These are phyloP conservation scores for Pelomyxa schiedti DNA, from an alignment of 78 protist genomes.

Conservation along the genomic window DNA sequence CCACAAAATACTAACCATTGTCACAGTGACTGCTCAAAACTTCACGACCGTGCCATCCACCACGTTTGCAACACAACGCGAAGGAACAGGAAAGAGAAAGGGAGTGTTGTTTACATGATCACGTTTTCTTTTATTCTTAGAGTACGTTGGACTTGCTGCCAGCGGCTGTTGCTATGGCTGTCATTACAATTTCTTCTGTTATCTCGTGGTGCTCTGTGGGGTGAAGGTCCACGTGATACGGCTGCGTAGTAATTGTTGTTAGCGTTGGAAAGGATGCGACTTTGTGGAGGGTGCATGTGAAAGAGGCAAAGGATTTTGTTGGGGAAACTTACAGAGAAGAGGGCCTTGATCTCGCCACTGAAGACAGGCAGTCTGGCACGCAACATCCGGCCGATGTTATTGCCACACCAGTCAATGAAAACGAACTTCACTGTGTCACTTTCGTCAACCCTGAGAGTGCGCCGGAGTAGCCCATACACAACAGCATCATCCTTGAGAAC, in stretches of 20 bases:
- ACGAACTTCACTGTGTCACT: not conserved
- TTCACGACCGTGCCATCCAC: too few relatives aligned
- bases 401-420: not conserved
- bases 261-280: too few relatives aligned
- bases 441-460: not conserved
- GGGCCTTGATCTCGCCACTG: conserved; percentile 30
- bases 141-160: not conserved
- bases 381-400: conserved; percentile 41
- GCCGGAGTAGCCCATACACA: not conserved
- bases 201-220: not conserved
- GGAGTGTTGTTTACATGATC: too few relatives aligned
- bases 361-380: conserved; percentile 47
- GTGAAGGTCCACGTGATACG: not conserved
- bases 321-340: conserved; percentile 10
- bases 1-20: too few relatives aligned
- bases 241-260: too few relatives aligned
- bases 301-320: too few relatives aligned
- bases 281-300: too few relatives aligned
- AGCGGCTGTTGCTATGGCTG: not conserved
- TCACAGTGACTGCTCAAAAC: too few relatives aligned
- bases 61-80: too few relatives aligned
- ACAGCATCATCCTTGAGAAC: not conserved
- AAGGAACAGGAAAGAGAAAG: too few relatives aligned
- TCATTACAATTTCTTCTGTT: not conserved
- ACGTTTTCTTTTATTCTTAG: too few relatives aligned